These are phyloP conservation scores for Escallonia rubra DNA, from an alignment of 129 eudicot genomes.

Conservation along the genomic window DNA sequence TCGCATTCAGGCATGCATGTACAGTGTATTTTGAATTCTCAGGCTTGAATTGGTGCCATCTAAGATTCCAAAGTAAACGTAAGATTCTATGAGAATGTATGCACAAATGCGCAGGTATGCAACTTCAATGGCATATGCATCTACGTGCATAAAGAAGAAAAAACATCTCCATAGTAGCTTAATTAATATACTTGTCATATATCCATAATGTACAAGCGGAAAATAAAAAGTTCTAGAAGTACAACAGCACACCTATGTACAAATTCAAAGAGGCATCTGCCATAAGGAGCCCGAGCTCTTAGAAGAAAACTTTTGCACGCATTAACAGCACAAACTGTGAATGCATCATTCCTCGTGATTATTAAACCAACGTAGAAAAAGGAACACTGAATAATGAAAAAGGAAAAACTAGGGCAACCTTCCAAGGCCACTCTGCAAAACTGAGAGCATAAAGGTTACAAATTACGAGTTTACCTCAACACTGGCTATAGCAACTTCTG, in stretches of 20 bases:
- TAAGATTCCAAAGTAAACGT: too few relatives aligned
- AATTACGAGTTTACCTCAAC: conserved; percentile 30
- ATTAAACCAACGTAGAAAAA: conserved; percentile 16
- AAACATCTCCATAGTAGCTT: neutral
- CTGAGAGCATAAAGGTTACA: neutral
- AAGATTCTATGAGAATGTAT: too few relatives aligned
- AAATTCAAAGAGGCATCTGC: conserved; percentile 15
- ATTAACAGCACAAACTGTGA: conserved; percentile 36
- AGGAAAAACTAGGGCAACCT: neutral
- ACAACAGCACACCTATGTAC: conserved; percentile 32
- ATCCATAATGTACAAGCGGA: conserved; percentile 18
- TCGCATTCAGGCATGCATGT: too few relatives aligned
- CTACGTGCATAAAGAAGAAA: too few relatives aligned
- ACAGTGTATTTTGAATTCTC: too few relatives aligned
- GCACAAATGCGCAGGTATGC: too few relatives aligned
- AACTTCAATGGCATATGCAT: too few relatives aligned
- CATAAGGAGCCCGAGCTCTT: conserved; percentile 28
- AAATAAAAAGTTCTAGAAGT: conserved; percentile 15
- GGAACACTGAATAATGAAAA: neutral
- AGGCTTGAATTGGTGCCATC: too few relatives aligned
- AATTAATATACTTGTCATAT: neutral
- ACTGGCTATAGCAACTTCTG: conserved; percentile 38
- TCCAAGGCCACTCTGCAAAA: conserved; percentile 7
- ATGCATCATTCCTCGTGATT: conserved; percentile 38
- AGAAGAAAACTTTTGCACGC: conserved; percentile 25